A percentile compares a stretch with the other conserved stretches of the same genome.
Evolutionary conservation across 2,329 filamentous ascomycete genomes (phyloP).

Genomic region (Xylaria sp.): DNA sequence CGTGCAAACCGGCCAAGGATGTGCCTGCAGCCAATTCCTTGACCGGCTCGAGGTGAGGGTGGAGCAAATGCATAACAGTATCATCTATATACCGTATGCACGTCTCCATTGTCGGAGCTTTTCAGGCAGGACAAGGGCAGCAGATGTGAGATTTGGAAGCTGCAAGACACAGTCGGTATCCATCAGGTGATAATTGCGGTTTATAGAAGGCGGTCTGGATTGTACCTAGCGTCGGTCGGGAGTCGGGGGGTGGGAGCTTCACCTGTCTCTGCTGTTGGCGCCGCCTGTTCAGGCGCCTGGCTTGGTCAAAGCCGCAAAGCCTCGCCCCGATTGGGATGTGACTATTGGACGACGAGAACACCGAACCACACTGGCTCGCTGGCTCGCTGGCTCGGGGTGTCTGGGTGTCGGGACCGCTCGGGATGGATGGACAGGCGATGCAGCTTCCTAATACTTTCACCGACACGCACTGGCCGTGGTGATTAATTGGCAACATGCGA

Average conservation of each 20-base stretch:
- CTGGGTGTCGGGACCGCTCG: constrained; percentile 25
- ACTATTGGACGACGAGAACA: constrained; percentile 14
- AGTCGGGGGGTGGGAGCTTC: constrained; percentile 14
- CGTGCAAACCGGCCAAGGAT: constrained; percentile 20
- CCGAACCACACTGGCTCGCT: constrained; percentile 8
- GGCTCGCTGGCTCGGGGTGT: constrained; percentile 11
- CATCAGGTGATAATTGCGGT: constrained; percentile 27
- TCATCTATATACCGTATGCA: constrained; percentile 7
- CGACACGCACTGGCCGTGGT: constrained; percentile 14
- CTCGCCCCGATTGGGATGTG: constrained; percentile 11
- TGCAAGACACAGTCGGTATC: constrained; percentile 29
- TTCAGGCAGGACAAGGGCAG: constrained; percentile 5
- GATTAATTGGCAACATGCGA: constrained; percentile 16
- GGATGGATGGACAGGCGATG: constrained; percentile 11
- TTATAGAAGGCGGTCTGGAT: constrained; percentile 6
- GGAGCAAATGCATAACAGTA: constrained; percentile 6
- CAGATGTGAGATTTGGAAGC: constrained; percentile 7
- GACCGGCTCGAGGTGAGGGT: constrained; percentile 9
- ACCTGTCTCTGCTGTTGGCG: constrained; percentile 9
- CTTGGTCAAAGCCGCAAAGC: constrained; percentile 1
- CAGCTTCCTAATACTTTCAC: constrained; percentile 26
- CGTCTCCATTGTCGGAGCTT: constrained; percentile 8
- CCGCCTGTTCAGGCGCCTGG: too few relatives aligned
- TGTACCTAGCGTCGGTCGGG: background rate
- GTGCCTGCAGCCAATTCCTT: constrained; percentile 6